Percentiles rank a stretch among this genome's conserved stretches.
Conservation (phyloP, 805 yeast genomes). For the Zygoascus biomembranicola region DNA sequence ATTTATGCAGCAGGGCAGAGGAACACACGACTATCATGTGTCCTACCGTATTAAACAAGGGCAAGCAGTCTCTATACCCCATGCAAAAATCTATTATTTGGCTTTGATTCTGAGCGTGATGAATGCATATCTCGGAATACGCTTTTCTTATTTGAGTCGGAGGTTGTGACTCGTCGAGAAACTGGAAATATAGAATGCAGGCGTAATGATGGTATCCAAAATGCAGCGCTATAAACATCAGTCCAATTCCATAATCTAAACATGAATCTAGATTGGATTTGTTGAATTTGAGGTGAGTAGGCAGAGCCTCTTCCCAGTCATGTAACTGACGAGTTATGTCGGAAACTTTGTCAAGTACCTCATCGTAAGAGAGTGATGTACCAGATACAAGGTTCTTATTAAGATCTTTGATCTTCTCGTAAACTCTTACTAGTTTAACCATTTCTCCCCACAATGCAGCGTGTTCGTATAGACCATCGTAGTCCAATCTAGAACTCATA, state of each 20-base stretch:
- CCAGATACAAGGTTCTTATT: background rate
- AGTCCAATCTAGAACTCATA: background rate
- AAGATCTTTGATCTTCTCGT: conserved; percentile 5
- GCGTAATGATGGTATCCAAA: conserved; percentile 7
- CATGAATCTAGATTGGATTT: conserved; percentile 2
- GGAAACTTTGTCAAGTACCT: background rate
- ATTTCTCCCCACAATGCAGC: conserved; percentile 6
- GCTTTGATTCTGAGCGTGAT: conserved; percentile 3
- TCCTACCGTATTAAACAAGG: conserved; percentile 6
- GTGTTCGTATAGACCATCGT: background rate
- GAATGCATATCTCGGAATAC: conserved; percentile 2
- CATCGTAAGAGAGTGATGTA: background rate
- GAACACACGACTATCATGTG: conserved; percentile 6
- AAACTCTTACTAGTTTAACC: conserved; percentile 5
- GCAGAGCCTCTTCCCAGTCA: background rate
- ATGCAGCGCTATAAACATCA: conserved; percentile 7
- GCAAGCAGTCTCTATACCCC: conserved; percentile 1
- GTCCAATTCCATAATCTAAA: conserved; percentile 2
- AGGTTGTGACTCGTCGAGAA: conserved; percentile 5
- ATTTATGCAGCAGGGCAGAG: conserved; percentile 4
- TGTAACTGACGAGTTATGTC: background rate
- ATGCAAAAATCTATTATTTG: background rate
- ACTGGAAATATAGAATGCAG: conserved; percentile 5
- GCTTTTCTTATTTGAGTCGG: background rate
- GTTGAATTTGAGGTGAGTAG: conserved; percentile 3